Evolutionary conservation across 1,284 basidiomycete genomes (phyloP).

Genomic region (Rhodotorula glutinis): DNA sequence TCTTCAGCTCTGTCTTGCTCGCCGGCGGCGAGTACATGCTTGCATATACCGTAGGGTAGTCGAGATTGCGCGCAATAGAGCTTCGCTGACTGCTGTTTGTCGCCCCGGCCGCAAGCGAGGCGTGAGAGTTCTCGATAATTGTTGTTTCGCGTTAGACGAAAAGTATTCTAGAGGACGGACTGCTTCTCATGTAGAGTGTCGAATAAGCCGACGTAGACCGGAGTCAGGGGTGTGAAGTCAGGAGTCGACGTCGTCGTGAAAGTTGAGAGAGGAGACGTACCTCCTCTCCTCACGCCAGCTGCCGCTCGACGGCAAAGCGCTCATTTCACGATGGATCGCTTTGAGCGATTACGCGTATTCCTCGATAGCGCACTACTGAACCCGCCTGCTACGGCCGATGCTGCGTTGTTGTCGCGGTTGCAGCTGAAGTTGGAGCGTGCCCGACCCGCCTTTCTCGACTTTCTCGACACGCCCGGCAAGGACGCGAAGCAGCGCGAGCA

Average conservation of each 20-base stretch:
- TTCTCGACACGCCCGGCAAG: constrained; percentile 53
- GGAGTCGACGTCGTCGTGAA: not conserved
- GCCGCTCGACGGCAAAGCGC: too few relatives aligned
- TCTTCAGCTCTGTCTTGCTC: constrained; percentile 30
- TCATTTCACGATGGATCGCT: constrained; percentile 30
- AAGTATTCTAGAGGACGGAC: too few relatives aligned
- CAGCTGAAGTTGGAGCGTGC: constrained; percentile 41
- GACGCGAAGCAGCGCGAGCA: constrained; percentile 64
- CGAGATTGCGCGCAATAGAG: too few relatives aligned
- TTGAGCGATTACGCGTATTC: constrained; percentile 27
- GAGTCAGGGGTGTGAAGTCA: too few relatives aligned
- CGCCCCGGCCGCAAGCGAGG: too few relatives aligned
- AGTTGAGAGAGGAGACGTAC: too few relatives aligned
- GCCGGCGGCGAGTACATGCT: constrained; percentile 19
- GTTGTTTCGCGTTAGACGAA: too few relatives aligned
- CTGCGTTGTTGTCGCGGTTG: constrained; percentile 19
- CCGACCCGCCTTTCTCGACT: constrained; percentile 34
- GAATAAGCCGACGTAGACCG: too few relatives aligned
- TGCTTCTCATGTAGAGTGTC: too few relatives aligned
- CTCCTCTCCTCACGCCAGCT: too few relatives aligned
- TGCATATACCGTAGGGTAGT: not conserved
- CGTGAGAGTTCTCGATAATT: too few relatives aligned
- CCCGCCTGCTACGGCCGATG: constrained; percentile 12
- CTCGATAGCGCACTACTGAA: constrained; percentile 30
- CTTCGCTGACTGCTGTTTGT: too few relatives aligned